Percentiles rank a stretch among this genome's conserved stretches.
Evolutionary conservation across 2,329 filamentous ascomycete species (phyloP).

Genomic region (Xylaria sp.): DNA sequence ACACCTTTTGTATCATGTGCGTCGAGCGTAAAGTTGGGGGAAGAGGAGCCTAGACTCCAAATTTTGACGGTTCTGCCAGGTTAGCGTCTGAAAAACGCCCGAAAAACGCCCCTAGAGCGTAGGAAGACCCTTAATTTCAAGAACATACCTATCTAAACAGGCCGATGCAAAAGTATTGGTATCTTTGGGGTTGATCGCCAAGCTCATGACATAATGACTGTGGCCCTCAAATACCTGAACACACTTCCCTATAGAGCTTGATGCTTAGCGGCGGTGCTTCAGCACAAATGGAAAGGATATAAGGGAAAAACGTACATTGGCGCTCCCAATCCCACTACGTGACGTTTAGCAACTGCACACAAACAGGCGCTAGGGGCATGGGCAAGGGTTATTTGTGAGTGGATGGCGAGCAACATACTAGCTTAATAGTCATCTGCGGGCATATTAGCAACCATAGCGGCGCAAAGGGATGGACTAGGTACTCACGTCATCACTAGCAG

Average conservation of each 20-base stretch:
- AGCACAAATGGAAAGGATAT: neutral
- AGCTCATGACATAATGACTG: slow-evolving; percentile 93
- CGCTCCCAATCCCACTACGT: slow-evolving; percentile 94
- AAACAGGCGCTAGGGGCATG: neutral
- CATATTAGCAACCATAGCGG: neutral
- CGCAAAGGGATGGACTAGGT: slow-evolving; percentile 69
- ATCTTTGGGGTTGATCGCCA: slow-evolving; percentile 97
- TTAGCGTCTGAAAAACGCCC: neutral
- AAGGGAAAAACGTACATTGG: slow-evolving; percentile 54
- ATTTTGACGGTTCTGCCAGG: slow-evolving; percentile 84
- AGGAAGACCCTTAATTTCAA: neutral
- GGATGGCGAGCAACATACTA: slow-evolving; percentile 25
- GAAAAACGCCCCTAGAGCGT: neutral
- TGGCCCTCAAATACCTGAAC: slow-evolving; percentile 97
- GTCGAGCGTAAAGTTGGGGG: slow-evolving; percentile 94
- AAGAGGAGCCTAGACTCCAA: slow-evolving; percentile 93
- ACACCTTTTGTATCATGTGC: slow-evolving; percentile 97
- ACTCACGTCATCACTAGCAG: slow-evolving; percentile 97
- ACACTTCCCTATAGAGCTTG: slow-evolving; percentile 71
- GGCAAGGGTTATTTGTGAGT: neutral
- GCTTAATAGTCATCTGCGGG: slow-evolving; percentile 28
- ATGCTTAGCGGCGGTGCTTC: slow-evolving; percentile 5
- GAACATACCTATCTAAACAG: slow-evolving; percentile 70
- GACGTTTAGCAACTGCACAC: slow-evolving; percentile 8
- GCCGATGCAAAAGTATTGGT: slow-evolving; percentile 91